phyloP scores from a whole-genome alignment of 75 land plant genomes.

The Cupressus sempervirens region DNA sequence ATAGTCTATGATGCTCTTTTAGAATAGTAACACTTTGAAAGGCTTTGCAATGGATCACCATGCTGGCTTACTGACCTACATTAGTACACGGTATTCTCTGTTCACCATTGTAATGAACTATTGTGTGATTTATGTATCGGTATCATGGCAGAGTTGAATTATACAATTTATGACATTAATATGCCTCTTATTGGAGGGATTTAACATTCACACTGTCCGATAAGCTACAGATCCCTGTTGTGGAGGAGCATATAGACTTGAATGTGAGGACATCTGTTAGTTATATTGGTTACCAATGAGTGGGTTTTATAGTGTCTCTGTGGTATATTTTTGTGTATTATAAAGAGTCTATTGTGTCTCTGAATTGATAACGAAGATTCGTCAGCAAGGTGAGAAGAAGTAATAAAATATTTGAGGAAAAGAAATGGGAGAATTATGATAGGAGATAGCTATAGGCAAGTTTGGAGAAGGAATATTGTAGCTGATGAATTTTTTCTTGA shows the following conservation, averaged over 20 bases:
- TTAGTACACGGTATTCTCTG: not conserved
- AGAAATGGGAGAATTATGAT: not conserved
- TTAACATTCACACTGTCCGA: not conserved
- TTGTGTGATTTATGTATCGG: not conserved
- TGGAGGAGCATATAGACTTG: not conserved
- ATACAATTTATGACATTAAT: not conserved
- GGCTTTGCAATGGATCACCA: not conserved
- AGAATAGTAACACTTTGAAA: not conserved
- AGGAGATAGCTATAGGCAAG: not conserved
- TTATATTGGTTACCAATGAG: not conserved
- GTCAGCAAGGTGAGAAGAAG: not conserved
- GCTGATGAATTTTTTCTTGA: not conserved
- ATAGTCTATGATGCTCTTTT: not conserved
- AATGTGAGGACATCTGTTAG: not conserved
- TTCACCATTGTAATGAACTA: not conserved
- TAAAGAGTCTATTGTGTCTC: not conserved
- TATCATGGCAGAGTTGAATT: not conserved
- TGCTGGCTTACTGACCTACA: not conserved
- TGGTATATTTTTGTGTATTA: not conserved
- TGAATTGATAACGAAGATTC: not conserved
- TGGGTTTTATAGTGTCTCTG: not conserved
- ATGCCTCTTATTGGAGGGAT: not conserved
- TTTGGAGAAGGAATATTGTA: not conserved
- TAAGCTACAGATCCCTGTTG: not conserved
- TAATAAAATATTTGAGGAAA: not conserved